These are phyloP conservation scores for Xenoacremonium recifei DNA, from an alignment of 2,329 filamentous ascomycete genomes.

Conservation along the genomic window DNA sequence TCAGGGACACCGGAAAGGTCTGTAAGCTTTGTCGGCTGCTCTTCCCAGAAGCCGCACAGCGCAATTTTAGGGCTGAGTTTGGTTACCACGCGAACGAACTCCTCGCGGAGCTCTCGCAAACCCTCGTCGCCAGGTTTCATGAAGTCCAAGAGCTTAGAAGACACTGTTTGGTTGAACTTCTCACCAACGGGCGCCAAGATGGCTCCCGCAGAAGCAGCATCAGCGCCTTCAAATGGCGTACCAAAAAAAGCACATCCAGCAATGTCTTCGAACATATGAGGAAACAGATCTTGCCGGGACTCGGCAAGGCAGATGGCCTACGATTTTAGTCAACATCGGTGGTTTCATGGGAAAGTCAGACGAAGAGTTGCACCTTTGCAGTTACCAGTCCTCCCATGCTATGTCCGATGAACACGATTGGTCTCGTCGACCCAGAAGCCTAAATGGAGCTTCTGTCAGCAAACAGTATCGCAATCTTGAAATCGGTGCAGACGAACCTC, in stretches of 20 bases:
- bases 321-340: neutral
- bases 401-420: conserved; percentile 42
- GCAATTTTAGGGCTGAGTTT: conserved; percentile 36
- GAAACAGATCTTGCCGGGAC: conserved; percentile 33
- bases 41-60: conserved; percentile 39
- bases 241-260: conserved; percentile 40
- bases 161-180: conserved; percentile 28
- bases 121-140: conserved; percentile 40
- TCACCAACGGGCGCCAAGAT: conserved; percentile 37
- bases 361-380: conserved; percentile 33
- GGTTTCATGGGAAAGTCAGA: accelerated
- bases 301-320: conserved; percentile 31
- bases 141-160: conserved; percentile 37
- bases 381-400: conserved; percentile 45
- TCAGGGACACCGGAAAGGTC: conserved; percentile 32
- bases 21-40: conserved; percentile 36
- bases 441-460: too few relatives aligned
- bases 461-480: neutral
- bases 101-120: conserved; percentile 35
- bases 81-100: conserved; percentile 36
- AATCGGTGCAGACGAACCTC: conserved; percentile 32
- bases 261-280: conserved; percentile 39
- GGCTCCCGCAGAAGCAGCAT: conserved; percentile 33
- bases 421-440: conserved; percentile 24
- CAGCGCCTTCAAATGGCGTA: conserved; percentile 39